Conservation (phyloP, 1,284 basidiomycete species). For the Cutaneotrichosporon sp. region DNA sequence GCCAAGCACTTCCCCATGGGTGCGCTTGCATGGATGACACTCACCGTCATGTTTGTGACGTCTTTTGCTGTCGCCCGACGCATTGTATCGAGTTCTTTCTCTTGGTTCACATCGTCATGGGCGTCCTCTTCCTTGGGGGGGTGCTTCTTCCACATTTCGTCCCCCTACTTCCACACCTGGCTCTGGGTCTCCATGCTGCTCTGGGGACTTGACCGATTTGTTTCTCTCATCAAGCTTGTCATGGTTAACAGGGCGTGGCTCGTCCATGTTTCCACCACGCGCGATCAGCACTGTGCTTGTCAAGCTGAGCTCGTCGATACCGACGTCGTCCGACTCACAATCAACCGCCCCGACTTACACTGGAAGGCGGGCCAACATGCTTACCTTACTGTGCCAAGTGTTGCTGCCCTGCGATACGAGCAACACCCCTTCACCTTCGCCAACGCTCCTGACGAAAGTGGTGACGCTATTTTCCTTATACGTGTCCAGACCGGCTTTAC, state of each 20-base stretch:
- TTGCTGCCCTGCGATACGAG: conserved; percentile 40
- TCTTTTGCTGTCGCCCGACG: conserved; percentile 51
- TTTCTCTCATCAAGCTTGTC: conserved; percentile 55
- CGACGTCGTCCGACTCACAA: conserved; percentile 38
- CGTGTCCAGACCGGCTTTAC: conserved; percentile 32
- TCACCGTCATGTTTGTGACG: conserved; percentile 48
- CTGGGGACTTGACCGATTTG: conserved; percentile 61
- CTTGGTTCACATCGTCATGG: conserved; percentile 51
- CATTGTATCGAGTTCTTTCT: conserved; percentile 53
- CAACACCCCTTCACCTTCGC: conserved; percentile 43
- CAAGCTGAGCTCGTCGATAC: conserved; percentile 52
- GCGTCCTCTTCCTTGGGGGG: conserved; percentile 18
- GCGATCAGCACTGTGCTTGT: conserved; percentile 22
- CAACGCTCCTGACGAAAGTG: conserved; percentile 20
- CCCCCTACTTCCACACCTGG: neutral
- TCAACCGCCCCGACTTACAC: conserved; percentile 12
- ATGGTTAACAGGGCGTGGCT: conserved; percentile 54
- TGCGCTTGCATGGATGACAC: neutral
- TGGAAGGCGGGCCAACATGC: conserved; percentile 41
- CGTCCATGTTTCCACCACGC: conserved; percentile 32
- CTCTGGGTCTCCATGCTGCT: conserved; percentile 31
- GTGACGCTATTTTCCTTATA: conserved; percentile 14
- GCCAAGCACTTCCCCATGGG: conserved; percentile 4
- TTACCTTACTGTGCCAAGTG: conserved; percentile 35
- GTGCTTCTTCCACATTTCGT: conserved; percentile 14